A percentile compares a stretch with the other conserved stretches of the same genome.
Conservation (phyloP, 257 asterid genomes). For the Ehretia macrophylla region DNA sequence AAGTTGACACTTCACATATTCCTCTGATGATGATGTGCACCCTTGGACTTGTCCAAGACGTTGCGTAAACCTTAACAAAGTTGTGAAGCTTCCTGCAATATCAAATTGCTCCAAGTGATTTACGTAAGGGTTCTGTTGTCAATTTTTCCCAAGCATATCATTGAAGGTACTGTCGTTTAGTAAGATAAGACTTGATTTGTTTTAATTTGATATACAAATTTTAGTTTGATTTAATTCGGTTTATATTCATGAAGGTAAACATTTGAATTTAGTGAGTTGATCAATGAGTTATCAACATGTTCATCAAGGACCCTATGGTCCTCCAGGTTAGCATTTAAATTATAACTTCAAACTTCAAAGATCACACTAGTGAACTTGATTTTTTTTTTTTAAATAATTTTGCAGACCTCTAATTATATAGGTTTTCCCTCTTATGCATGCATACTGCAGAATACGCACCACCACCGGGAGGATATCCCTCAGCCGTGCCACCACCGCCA, state of each 20-base stretch:
- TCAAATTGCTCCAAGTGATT: too few species aligned
- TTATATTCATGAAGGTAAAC: too few species aligned
- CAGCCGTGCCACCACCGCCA: constrained; percentile 27
- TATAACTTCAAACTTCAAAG: not conserved
- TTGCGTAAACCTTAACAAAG: not conserved
- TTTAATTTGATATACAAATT: not conserved
- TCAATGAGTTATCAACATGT: constrained; percentile 34
- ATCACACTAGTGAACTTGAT: not conserved
- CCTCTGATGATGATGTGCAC: not conserved
- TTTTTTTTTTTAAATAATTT: not conserved
- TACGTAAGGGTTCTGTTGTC: too few species aligned
- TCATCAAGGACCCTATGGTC: constrained; percentile 33
- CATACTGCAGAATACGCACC: constrained; percentile 22
- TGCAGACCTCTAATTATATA: too few species aligned
- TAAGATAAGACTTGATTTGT: too few species aligned
- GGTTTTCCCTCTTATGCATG: not conserved
- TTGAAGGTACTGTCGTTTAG: too few species aligned
- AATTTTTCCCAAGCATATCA: too few species aligned
- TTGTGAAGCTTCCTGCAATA: too few species aligned
- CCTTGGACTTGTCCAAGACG: not conserved
- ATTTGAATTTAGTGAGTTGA: not conserved
- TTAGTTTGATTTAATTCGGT: not conserved
- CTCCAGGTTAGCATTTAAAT: constrained; percentile 27
- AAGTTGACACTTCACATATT: not conserved
- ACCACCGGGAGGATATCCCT: constrained; percentile 14